Conservation (phyloP, 1,284 basidiomycete species). For the Polyporus tsugae region DNA sequence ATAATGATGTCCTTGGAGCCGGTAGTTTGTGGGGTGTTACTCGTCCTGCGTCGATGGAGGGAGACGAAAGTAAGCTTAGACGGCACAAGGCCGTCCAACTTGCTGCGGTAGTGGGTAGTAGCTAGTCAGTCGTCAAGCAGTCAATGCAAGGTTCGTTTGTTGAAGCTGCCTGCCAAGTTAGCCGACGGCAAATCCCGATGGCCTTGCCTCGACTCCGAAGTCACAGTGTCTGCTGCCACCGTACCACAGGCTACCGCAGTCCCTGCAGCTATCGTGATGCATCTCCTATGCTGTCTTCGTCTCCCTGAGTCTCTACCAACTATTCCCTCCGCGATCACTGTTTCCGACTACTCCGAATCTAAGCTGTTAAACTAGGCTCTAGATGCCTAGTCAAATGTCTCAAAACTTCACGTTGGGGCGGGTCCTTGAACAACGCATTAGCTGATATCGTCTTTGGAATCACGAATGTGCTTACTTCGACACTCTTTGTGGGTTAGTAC, state of each 20-base stretch:
- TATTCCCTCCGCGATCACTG: background rate
- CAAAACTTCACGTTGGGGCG: background rate
- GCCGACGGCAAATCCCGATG: background rate
- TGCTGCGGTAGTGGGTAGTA: background rate
- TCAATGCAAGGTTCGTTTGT: background rate
- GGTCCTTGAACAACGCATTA: background rate
- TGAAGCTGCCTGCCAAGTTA: background rate
- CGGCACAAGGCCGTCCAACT: background rate
- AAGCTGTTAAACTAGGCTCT: background rate
- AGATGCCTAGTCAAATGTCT: background rate
- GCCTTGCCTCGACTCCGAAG: no score
- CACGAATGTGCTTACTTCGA: background rate
- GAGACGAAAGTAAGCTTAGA: background rate
- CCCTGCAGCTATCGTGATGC: background rate
- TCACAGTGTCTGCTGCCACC: no score
- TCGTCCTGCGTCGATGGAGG: background rate
- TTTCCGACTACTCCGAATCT: background rate
- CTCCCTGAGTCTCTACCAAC: no score
- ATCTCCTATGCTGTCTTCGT: background rate
- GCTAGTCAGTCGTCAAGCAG: background rate
- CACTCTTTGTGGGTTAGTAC: background rate
- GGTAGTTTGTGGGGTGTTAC: background rate
- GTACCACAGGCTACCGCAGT: no score
- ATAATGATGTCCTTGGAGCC: background rate
- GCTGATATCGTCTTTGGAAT: background rate